phyloP scores from a whole-genome alignment of 805 yeast species.

The Cyberlindnera amylophila region DNA sequence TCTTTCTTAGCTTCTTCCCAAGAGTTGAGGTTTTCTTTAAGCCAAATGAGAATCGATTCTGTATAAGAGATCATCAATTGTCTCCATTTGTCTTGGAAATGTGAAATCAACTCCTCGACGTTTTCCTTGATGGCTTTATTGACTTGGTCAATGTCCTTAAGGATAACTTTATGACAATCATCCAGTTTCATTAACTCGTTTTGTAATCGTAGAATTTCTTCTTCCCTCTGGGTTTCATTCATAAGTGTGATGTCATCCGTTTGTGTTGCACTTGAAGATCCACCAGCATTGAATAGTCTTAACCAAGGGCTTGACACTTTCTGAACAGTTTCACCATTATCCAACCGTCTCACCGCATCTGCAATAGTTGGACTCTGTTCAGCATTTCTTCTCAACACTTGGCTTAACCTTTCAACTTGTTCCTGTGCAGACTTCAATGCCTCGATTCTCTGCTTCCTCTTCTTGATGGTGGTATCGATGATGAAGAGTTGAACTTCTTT shows the following conservation, averaged over 20 bases:
- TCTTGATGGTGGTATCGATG: slow-evolving; percentile 37
- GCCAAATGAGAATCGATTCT: slow-evolving; percentile 33
- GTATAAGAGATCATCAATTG: slow-evolving; percentile 30
- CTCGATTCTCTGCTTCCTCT: slow-evolving; percentile 30
- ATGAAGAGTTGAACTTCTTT: slow-evolving; percentile 49
- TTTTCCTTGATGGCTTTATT: slow-evolving; percentile 31
- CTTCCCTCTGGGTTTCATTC: slow-evolving; percentile 34
- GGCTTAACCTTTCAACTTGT: slow-evolving; percentile 28
- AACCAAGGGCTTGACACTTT: slow-evolving; percentile 23
- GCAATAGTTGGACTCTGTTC: slow-evolving; percentile 34
- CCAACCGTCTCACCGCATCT: slow-evolving; percentile 28
- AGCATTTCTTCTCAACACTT: slow-evolving; percentile 34
- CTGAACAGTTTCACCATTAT: slow-evolving; percentile 24
- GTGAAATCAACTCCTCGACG: slow-evolving; percentile 25
- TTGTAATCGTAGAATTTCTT: slow-evolving; percentile 33
- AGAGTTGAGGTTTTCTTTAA: slow-evolving; percentile 34
- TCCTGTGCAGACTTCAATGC: slow-evolving; percentile 32
- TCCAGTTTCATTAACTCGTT: slow-evolving; percentile 36
- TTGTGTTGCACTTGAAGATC: background rate
- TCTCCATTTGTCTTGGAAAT: slow-evolving; percentile 29
- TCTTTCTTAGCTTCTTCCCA: slow-evolving; percentile 36
- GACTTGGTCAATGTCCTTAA: slow-evolving; percentile 35
- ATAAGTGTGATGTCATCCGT: slow-evolving; percentile 22
- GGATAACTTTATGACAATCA: slow-evolving; percentile 35
- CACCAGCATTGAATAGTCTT: slow-evolving; percentile 22